Evolutionary conservation across 2,329 filamentous ascomycete species (phyloP).

Genomic region (Trichoderma polysporum): DNA sequence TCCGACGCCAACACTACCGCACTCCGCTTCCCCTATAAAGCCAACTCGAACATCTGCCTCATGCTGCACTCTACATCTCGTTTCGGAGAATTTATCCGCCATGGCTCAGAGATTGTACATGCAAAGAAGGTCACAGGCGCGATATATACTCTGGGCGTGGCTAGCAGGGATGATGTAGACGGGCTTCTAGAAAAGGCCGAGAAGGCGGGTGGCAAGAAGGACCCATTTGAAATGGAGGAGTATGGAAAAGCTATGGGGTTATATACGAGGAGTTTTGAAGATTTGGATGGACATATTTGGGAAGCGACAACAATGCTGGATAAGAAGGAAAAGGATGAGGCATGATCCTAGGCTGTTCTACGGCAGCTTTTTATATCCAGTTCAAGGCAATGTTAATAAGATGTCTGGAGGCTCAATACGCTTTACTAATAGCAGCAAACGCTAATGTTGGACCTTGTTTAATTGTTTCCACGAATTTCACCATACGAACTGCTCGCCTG

Average conservation of each 20-base stretch:
- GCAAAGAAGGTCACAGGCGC: constrained; percentile 23
- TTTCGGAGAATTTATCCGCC: constrained; percentile 27
- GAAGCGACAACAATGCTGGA: constrained; percentile 24
- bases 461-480: neutral
- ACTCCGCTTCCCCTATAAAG: constrained; percentile 23
- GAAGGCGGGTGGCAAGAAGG: constrained; percentile 23
- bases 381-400: neutral
- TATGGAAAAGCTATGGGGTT: constrained; percentile 25
- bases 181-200: constrained; percentile 23
- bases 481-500: neutral
- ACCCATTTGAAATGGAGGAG: constrained; percentile 24
- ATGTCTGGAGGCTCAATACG: neutral
- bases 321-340: neutral
- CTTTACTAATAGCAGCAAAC: neutral
- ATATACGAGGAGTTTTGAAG: constrained; percentile 27
- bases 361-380: neutral
- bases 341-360: neutral
- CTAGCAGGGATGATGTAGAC: constrained; percentile 26
- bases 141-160: constrained; percentile 23
- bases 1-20: constrained; percentile 22
- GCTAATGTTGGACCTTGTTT: neutral
- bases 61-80: constrained; percentile 25
- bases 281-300: constrained; percentile 30
- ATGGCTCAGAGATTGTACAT: constrained; percentile 22
- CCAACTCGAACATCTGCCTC: constrained; percentile 27